Percentiles rank a stretch among this genome's conserved stretches.
Conservation (phyloP, 805 yeast genomes). For the Kodamaea laetipori region DNA sequence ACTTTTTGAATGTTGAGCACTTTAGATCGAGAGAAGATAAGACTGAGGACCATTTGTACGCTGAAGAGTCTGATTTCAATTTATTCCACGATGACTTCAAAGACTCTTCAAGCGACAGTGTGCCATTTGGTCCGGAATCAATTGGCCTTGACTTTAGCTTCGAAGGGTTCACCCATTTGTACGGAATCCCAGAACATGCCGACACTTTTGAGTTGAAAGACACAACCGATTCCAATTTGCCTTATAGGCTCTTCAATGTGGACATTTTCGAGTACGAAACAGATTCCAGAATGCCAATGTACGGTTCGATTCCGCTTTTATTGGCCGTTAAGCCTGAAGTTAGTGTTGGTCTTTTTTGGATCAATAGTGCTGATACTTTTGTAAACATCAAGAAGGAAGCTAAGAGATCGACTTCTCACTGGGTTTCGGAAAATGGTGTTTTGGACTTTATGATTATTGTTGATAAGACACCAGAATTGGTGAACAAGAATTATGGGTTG, state of each 20-base stretch:
- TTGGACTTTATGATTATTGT: constrained; percentile 73
- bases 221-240: constrained; percentile 58
- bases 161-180: constrained; percentile 60
- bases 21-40: constrained; percentile 48
- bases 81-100: constrained; percentile 71
- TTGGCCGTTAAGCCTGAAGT: constrained; percentile 60
- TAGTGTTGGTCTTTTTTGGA: constrained; percentile 84
- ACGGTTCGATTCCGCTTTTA: constrained; percentile 91
- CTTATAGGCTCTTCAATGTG: constrained; percentile 87
- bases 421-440: constrained; percentile 92
- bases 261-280: constrained; percentile 94
- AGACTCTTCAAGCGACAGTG: constrained; percentile 63
- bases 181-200: constrained; percentile 98
- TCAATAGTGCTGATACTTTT: constrained; percentile 90
- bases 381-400: constrained; percentile 60
- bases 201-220: constrained; percentile 74
- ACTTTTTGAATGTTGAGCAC: constrained; percentile 83
- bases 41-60: constrained; percentile 38
- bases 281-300: constrained; percentile 85
- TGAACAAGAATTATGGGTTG: constrained; percentile 61
- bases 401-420: constrained; percentile 56
- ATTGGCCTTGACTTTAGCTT: constrained; percentile 78
- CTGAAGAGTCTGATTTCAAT: constrained; percentile 64
- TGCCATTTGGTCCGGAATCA: constrained; percentile 88
- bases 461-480: constrained; percentile 55